A percentile compares a stretch with the other conserved stretches of the same genome.
Conservation (phyloP, 2,329 filamentous ascomycete genomes). For the Nigrospora osmanthi region DNA sequence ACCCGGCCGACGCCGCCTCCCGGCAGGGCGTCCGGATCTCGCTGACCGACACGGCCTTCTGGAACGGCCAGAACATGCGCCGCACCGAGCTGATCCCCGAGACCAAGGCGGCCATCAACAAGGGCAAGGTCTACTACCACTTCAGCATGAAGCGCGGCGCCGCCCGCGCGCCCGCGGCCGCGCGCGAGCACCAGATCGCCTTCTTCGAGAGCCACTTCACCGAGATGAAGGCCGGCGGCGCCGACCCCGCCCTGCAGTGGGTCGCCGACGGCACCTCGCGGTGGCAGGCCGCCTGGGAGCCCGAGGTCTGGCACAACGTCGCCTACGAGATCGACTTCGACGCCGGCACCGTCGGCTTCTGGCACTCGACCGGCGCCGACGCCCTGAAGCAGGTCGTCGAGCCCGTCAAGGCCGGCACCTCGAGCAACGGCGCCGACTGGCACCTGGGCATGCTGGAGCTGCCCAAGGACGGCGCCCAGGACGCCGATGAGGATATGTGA, state of each 20-base stretch:
- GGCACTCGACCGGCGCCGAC: constrained; percentile 58
- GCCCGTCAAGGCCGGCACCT: constrained; percentile 40
- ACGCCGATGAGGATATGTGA: constrained; percentile 57
- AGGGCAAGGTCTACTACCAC: constrained; percentile 64
- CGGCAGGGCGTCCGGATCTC: constrained; percentile 62
- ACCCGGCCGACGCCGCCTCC: constrained; percentile 53
- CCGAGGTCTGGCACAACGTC: constrained; percentile 66
- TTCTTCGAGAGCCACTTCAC: constrained; percentile 67
- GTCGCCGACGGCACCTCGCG: constrained; percentile 50
- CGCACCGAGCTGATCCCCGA: constrained; percentile 68
- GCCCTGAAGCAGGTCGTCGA: constrained; percentile 49
- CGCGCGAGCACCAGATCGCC: constrained; percentile 58
- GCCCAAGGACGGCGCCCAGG: constrained; percentile 45
- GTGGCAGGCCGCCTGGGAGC: constrained; percentile 54
- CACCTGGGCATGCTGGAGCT: constrained; percentile 64
- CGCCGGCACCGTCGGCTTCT: constrained; percentile 55
- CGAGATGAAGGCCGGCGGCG: constrained; percentile 61
- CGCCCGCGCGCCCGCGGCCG: constrained; percentile 51
- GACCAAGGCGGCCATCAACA: constrained; percentile 55
- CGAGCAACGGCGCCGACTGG: constrained; percentile 62
- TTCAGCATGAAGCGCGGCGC: constrained; percentile 56
- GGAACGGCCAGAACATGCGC: constrained; percentile 67
- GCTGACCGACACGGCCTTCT: constrained; percentile 55
- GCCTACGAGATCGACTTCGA: constrained; percentile 67
- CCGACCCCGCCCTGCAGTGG: constrained; percentile 48